phyloP scores from a whole-genome alignment of 306 rosid species.

The Acmispon strigosus region DNA sequence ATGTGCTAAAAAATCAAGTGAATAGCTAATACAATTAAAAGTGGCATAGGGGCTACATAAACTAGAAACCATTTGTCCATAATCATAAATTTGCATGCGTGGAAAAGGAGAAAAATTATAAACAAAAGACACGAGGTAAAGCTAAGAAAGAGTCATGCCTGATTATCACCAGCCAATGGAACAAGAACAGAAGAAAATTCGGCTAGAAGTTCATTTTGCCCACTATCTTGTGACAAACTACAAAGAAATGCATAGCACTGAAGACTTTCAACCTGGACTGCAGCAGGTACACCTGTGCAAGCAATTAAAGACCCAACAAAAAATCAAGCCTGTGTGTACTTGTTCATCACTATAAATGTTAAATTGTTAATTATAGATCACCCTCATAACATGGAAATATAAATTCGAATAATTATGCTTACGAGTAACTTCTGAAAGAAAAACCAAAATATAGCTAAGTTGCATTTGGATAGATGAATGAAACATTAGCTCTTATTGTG shows the following conservation, averaged over 20 bases:
- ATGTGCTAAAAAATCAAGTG: background rate
- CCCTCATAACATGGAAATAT: background rate
- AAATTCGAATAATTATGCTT: background rate
- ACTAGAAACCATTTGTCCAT: background rate
- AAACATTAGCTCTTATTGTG: background rate
- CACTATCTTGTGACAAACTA: constrained; percentile 44
- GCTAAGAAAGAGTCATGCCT: constrained; percentile 36
- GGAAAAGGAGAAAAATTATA: constrained; percentile 2
- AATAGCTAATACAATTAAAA: background rate
- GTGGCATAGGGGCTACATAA: background rate
- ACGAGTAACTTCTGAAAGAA: background rate
- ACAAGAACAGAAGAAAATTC: constrained; percentile 81
- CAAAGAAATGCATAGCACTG: constrained; percentile 63
- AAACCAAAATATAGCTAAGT: background rate
- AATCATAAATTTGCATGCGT: background rate
- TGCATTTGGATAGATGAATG: background rate
- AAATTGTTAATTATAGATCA: background rate
- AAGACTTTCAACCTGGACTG: constrained; percentile 85
- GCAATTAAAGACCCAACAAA: constrained; percentile 19
- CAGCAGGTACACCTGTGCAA: constrained; percentile 55
- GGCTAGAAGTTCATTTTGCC: constrained; percentile 52
- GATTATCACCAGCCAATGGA: constrained; percentile 61
- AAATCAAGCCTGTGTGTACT: constrained; percentile 1
- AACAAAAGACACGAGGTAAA: background rate
- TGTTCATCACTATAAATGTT: background rate